Conservation (phyloP, 2,329 filamentous ascomycete genomes). For the Fusarium praegraminearum region DNA sequence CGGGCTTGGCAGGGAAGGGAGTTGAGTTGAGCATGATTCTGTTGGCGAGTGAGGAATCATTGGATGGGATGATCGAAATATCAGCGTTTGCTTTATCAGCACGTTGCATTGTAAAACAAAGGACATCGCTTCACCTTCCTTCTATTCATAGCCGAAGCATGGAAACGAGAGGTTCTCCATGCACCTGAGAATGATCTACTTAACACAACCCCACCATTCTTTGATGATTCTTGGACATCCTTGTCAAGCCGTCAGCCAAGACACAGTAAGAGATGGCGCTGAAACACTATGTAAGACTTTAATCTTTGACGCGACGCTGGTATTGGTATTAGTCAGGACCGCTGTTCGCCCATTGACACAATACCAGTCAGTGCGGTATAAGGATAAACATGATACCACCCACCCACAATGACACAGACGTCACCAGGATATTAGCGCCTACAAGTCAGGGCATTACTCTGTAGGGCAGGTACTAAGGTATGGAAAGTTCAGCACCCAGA, state of each 20-base stretch:
- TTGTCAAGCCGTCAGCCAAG: not conserved
- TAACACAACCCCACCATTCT: constrained; percentile 21
- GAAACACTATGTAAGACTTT: constrained; percentile 27
- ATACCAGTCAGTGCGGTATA: not conserved
- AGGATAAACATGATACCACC: constrained; percentile 6
- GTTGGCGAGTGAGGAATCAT: not conserved
- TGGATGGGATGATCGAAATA: not conserved
- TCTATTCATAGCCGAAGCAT: constrained; percentile 24
- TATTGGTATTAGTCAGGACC: not conserved
- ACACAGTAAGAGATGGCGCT: constrained; percentile 15
- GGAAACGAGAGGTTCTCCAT: constrained; percentile 13
- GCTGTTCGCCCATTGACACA: not conserved
- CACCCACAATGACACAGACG: constrained; percentile 13
- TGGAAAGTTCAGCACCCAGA: not conserved
- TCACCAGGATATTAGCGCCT: constrained; percentile 21
- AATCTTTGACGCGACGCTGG: constrained; percentile 1
- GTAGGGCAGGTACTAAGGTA: not conserved
- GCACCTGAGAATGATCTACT: constrained; percentile 20
- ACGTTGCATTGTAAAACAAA: not conserved
- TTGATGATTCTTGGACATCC: constrained; percentile 10
- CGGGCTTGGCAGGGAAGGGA: constrained; percentile 1
- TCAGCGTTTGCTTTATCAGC: not conserved
- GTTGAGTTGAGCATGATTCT: constrained; percentile 1
- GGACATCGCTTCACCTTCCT: not conserved
- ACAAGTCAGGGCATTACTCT: not conserved